Evolutionary conservation across 495 filamentous ascomycete species (phyloP).

Genomic region (Pseudoneurospora amorphoporcata): DNA sequence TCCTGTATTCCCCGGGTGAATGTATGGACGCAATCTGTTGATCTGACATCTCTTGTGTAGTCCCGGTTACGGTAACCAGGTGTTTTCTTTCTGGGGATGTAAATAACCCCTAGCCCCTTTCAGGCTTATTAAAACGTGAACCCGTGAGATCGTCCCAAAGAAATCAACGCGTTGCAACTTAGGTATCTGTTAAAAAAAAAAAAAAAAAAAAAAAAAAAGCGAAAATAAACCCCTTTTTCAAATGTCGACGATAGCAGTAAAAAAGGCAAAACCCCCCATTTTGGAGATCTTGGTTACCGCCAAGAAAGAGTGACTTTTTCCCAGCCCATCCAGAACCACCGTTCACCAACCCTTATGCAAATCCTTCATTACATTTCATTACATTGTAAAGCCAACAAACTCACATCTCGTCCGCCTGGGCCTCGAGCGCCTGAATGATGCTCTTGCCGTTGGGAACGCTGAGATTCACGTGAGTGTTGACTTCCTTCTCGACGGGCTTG

Average conservation of each 20-base stretch:
- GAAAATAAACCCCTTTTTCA: not conserved
- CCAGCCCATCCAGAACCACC: not conserved
- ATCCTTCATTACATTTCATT: not conserved
- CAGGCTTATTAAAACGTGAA: not conserved
- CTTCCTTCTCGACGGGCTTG: conserved; percentile 25
- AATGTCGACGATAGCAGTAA: conserved; percentile 3
- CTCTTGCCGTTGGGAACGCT: conserved; percentile 18
- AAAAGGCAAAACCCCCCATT: not conserved
- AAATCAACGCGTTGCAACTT: not conserved
- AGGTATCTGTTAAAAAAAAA: not conserved
- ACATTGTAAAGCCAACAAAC: conserved; percentile 29
- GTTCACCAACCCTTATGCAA: not conserved
- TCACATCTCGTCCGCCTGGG: conserved; percentile 35
- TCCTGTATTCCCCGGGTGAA: not conserved
- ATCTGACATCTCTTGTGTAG: not conserved
- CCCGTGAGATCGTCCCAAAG: not conserved
- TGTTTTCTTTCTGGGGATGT: not conserved
- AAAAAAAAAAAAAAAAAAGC: not conserved
- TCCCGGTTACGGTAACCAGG: not conserved
- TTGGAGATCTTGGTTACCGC: not conserved
- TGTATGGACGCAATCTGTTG: not conserved
- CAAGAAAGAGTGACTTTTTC: conserved; percentile 1
- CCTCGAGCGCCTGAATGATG: conserved; percentile 33
- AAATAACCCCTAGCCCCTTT: not conserved
- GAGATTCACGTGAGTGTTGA: conserved; percentile 29